Base-by-base conservation (phyloP, 129 eudicot genomes). In the Pittosporum tobira region DNA sequence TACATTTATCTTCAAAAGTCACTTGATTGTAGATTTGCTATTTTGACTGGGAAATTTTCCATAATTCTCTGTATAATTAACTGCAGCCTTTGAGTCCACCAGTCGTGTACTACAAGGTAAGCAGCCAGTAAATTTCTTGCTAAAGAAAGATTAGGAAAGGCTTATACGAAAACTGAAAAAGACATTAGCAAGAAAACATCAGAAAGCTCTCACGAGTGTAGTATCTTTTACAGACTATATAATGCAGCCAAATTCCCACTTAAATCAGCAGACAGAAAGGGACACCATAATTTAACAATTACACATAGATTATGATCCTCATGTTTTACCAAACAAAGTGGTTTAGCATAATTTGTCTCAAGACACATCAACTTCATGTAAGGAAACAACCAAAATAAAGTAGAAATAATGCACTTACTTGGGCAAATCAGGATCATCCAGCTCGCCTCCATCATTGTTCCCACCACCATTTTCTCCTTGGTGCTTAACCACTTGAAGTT, bases 381-480 rank as follows among this genome's bases (percentile, higher is more conserved):
- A 52, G 18, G 15, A 13, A 40, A 34, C 30, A 34, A 34, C 20
- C 37, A 45, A 51, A 53, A 53, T 2, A 13, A 43, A 44, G 10
- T 6, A 30, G 15, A 55, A 29, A 2, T 18, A 12, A 26, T 57
- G 61, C 26, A 72, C 88, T 48, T 84, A 88, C 96, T 74, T 89
- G 48, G 95, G 97, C 67, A 89, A 66, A 77, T 88, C 95, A 30
- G 97, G 97, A 77, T 85, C 97, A 57, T 81, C 90, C 51, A 74
- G 52, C 40, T 82, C 94, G 57, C 81, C 94, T 66, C 82, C 90
- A 68, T 68, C 72, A 34, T 57, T 48, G n/a, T 48, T 66, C 26
- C 81, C 67, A 30, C 77, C 83, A 47, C 77, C 79, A 38, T 67
- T 63, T 18, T 51, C 79, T 18, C 93, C 94, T 71, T 84, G 74